A percentile compares a stretch with the other conserved stretches of the same genome.
Evolutionary conservation across 2,329 filamentous ascomycete species (phyloP).

Genomic region (Chaetomium globosum): DNA sequence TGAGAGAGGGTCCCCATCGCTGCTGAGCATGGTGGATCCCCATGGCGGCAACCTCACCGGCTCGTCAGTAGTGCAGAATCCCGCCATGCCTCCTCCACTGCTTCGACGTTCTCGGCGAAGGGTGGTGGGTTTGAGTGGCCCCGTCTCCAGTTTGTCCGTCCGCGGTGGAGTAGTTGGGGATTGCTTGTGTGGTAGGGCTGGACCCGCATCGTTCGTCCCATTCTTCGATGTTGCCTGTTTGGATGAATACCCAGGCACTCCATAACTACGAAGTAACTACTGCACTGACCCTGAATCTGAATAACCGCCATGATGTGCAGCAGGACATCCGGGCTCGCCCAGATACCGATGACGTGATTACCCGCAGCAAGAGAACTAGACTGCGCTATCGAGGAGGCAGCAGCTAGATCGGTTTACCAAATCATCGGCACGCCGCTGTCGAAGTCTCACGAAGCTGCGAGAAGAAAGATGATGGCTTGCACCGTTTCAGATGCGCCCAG

Average conservation of each 20-base stretch:
- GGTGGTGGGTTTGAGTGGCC: constrained; percentile 16
- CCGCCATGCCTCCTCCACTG: neutral
- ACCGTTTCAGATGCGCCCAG: neutral
- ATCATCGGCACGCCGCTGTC: too few relatives aligned
- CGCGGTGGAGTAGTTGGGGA: constrained; percentile 11
- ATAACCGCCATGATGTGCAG: constrained; percentile 20
- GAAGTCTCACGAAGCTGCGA: constrained; percentile 14
- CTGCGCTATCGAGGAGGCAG: constrained; percentile 12
- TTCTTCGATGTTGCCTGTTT: constrained; percentile 12
- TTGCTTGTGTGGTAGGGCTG: constrained; percentile 22
- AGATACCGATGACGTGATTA: neutral
- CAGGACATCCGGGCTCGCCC: neutral
- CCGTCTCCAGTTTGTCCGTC: constrained; percentile 1
- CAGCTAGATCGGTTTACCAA: neutral
- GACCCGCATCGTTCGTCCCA: constrained; percentile 14
- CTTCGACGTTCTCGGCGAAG: constrained; percentile 18
- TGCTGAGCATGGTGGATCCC: neutral
- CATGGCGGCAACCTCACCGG: constrained; percentile 19
- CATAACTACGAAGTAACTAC: neutral
- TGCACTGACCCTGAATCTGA: neutral
- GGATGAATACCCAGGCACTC: neutral
- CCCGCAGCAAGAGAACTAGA: neutral
- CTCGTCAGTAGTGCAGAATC: neutral
- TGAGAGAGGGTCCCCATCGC: neutral
- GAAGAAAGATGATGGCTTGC: constrained; percentile 15